Percentiles rank a stretch among this genome's conserved stretches.
phyloP scores from a whole-genome alignment of 192 early-diverging fungal genomes.

The Gaertneriomyces sp. region DNA sequence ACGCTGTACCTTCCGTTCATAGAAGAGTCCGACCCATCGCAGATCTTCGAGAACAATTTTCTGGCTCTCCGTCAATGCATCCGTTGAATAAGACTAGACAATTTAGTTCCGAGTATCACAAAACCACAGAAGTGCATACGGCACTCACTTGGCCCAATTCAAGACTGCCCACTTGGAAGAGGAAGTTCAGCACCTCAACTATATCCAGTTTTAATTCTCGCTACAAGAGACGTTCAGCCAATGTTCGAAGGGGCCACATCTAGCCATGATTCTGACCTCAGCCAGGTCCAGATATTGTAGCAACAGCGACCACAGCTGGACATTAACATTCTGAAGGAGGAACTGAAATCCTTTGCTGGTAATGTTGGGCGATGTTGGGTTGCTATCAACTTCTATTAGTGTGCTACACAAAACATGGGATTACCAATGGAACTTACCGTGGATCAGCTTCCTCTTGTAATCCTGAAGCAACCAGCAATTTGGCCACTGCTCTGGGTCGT shows the following conservation, averaged over 20 bases:
- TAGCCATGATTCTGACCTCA: slow-evolving; percentile 34
- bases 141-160: slow-evolving; percentile 72
- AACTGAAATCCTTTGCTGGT: slow-evolving; percentile 98
- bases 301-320: slow-evolving; percentile 95
- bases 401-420: no score
- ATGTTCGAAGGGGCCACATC: no score
- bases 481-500: slow-evolving; percentile 64
- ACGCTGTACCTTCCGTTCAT: slow-evolving; percentile 67
- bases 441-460: slow-evolving; percentile 37
- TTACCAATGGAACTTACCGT: no score
- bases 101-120: slow-evolving; percentile 3
- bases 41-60: slow-evolving; percentile 82
- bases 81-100: slow-evolving; percentile 76
- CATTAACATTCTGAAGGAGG: slow-evolving; percentile 84
- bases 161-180: slow-evolving; percentile 88
- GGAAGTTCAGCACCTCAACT: slow-evolving; percentile 88
- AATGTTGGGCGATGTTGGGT: slow-evolving; percentile 45
- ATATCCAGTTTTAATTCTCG: slow-evolving; percentile 70
- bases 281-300: slow-evolving; percentile 89
- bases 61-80: slow-evolving; percentile 79
- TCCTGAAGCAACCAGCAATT: slow-evolving; percentile 69
- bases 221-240: background rate
- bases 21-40: slow-evolving; percentile 83
- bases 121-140: background rate
- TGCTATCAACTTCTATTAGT: no score